Evolutionary conservation across 2,329 filamentous ascomycete genomes (phyloP).

Genomic region (Claviceps digitariae): DNA sequence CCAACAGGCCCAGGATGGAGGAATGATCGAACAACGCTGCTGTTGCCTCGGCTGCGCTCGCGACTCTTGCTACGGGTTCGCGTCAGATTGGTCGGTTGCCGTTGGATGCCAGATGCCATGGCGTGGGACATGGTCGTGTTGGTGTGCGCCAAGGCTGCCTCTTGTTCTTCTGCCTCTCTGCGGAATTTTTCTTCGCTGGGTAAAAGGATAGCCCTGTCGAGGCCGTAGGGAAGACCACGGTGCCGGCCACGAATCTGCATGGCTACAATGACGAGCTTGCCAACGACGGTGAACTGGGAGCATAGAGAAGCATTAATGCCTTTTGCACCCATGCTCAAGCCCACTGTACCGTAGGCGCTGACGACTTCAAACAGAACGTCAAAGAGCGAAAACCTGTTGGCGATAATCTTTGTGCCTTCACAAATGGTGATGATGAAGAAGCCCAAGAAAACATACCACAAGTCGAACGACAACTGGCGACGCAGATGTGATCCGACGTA

Average conservation of each 20-base stretch:
- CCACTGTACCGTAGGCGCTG: conserved; percentile 88
- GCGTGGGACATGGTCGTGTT: conserved; percentile 22
- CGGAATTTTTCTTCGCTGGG: conserved; percentile 43
- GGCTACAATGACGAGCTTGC: conserved; percentile 52
- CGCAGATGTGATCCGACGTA: conserved; percentile 89
- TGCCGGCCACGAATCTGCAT: conserved; percentile 60
- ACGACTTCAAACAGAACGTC: conserved; percentile 71
- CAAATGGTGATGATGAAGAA: conserved; percentile 86
- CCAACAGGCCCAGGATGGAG: conserved; percentile 34
- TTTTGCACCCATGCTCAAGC: conserved; percentile 73
- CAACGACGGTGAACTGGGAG: conserved; percentile 64
- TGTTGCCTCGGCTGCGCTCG: conserved; percentile 23
- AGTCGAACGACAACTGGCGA: conserved; percentile 84
- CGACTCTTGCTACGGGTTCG: conserved; percentile 25
- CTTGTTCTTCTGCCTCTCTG: conserved; percentile 36
- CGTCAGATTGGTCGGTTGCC: conserved; percentile 15
- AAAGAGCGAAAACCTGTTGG: conserved; percentile 52
- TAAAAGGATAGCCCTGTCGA: conserved; percentile 47
- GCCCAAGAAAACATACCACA: conserved; percentile 94
- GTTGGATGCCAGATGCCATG: conserved; percentile 17
- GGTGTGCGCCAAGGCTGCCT: conserved; percentile 24
- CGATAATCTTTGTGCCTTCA: conserved; percentile 60
- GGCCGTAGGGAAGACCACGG: conserved; percentile 53
- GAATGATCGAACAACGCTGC: conserved; percentile 31
- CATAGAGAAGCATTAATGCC: conserved; percentile 67